Evolutionary conservation across 495 filamentous ascomycete species (phyloP).

Genomic region (Collariella sp.): DNA sequence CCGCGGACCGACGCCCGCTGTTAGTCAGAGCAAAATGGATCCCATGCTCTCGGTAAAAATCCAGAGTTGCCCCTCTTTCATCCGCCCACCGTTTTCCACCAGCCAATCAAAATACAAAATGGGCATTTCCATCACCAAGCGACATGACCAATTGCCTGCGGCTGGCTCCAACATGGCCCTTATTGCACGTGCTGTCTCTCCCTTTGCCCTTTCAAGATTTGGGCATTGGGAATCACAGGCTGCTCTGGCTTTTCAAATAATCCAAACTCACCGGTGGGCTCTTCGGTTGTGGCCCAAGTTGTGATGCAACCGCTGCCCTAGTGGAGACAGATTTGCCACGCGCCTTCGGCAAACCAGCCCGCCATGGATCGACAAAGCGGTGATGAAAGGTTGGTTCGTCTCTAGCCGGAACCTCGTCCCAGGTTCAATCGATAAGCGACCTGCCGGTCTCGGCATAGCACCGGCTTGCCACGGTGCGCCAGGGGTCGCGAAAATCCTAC

Average conservation of each 20-base stretch:
- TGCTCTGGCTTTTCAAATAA: background rate
- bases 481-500: background rate
- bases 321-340: slow-evolving; percentile 3
- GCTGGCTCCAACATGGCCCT: no score
- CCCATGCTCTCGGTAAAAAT: slow-evolving; percentile 25
- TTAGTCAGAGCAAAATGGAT: slow-evolving; percentile 19
- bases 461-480: background rate
- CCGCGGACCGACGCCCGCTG: slow-evolving; percentile 10
- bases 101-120: slow-evolving; percentile 17
- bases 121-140: slow-evolving; percentile 21
- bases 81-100: background rate
- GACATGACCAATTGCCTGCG: slow-evolving; percentile 20
- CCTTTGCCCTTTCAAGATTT: no score
- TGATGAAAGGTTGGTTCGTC: background rate
- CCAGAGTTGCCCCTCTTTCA: slow-evolving; percentile 20
- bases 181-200: no score
- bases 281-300: no score
- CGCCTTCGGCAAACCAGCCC: background rate
- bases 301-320: background rate
- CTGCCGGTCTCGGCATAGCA: background rate
- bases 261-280: background rate
- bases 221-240: no score
- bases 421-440: background rate
- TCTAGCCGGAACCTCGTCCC: background rate
- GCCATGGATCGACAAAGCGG: slow-evolving; percentile 5